Evolutionary conservation across 2,329 filamentous ascomycete genomes (phyloP), one percentile per base, ranked within the genome.

Genomic region (Alternaria angustiovoidea): DNA sequence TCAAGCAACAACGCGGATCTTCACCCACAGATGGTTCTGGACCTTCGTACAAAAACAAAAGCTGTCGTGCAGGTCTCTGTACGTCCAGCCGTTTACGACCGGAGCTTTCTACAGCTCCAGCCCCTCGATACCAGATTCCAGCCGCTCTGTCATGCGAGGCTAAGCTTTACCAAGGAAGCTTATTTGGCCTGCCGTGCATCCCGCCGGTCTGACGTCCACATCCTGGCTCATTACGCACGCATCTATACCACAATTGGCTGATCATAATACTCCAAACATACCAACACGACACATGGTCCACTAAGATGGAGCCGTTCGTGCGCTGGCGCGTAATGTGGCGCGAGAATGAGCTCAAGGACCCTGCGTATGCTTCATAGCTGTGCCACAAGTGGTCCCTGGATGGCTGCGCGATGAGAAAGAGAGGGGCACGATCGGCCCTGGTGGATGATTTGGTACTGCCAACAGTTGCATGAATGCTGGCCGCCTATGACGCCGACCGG

Each of bases 101-200:
- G 46, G 22, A 32, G 18, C 38, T 18, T 18, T 14, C 39, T 16
- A 11, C 24, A 55, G 38, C 22, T 41, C 16, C 24, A 32, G 7
- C 26, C 8, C 30, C 30, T 38, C 16, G n/a, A 39, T 16, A 3
- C 5, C 5, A 7, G 14, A 20, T 12, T 22, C 42, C 36, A 48
- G 42, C 28, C 14, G n/a, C 20, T 22, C 20, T 1, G 20, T 43
- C 20, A 30, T 44, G 28, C 43, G 9, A 53, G 53, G 63, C 64
- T 65, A 74, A 75, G 72, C 73, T 65, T 73, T 70, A 62, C 69
- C 68, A 72, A 74, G 70, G 56, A 65, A 68, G 67, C 69, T 74
- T 72, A 47, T 49, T 49, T 62, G 54, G 44, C 51, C 53, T 61
- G 39, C 57, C 46, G 42, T 47, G 41, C 38, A 44, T 59, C 26